Evolutionary conservation across 2,329 filamentous ascomycete species (phyloP), one percentile per base, ranked within the genome.

Genomic region (Sarocladium brachiariae): DNA sequence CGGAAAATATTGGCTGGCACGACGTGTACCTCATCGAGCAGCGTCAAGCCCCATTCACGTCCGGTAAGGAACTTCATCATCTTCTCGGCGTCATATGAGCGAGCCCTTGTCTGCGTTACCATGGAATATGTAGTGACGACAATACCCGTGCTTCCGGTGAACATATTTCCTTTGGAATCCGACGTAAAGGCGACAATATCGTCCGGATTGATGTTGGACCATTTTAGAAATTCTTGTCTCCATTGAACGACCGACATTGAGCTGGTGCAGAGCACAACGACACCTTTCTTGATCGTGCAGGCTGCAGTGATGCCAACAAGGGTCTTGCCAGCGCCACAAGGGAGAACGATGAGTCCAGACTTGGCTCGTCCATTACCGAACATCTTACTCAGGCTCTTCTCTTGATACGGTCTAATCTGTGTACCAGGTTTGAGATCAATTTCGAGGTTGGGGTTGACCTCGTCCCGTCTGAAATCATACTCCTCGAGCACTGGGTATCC

Each of bases 111-210:
- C 61, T 93, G 88, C 8, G 89, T 95, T n/a, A 99, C 90, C 93
- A 99, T 99, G 53, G 89, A 93, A 67, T 99, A 99, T 1, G 93
- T 99, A 10, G 91, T 95, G 49, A 99, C 90, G 57, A 99, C 95
- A 57, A 99, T 91, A 63, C 93, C 93, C 1, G 93, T 95, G 62
- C 89, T 92, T 47, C 91, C 83, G 1, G 85, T 84, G 60, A 99
- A 96, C 51, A 77, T 78, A 11, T 63, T 67, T 52, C 85, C 83
- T 69, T 99, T 99, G 65, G 89, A 89, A 58, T 95, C 90, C 0
- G 91, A 92, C 0, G 93, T 96, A 67, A 99, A 99, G 50, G 95
- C 84, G 25, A 91, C 89, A 61, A 99, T 91, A 62, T 96, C 90
- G 57, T 92, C 86, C 0, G 91, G 89, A 59, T 91, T 87, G 61